Evolutionary conservation across 2,329 filamentous ascomycete species (phyloP).

Genomic region (Coleophoma cylindrospora): DNA sequence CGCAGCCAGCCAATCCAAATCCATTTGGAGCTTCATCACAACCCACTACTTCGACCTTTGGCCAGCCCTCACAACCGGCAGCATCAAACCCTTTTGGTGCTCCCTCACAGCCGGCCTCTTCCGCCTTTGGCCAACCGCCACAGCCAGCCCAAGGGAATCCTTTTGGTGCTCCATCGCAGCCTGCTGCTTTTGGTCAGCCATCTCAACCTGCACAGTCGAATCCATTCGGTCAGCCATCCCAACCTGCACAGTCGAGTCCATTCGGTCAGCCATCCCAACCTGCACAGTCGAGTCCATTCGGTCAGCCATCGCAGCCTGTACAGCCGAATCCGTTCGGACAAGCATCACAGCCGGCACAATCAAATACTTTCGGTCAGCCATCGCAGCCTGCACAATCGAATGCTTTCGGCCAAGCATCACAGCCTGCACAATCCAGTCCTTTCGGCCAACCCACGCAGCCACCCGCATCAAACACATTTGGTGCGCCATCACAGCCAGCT

Average conservation of each 20-base stretch:
- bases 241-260: constrained; percentile 12
- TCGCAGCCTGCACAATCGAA: constrained; percentile 10
- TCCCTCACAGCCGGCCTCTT: constrained; percentile 22
- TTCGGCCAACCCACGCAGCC: constrained; percentile 4
- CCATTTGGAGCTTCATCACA: constrained; percentile 23
- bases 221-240: constrained; percentile 25
- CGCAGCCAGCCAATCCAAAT: constrained; percentile 8
- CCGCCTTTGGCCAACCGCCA: constrained; percentile 38
- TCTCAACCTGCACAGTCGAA: constrained; percentile 14
- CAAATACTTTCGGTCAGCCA: constrained; percentile 21
- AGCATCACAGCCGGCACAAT: constrained; percentile 3
- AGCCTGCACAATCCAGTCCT: constrained; percentile 4
- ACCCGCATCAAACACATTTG: constrained; percentile 2
- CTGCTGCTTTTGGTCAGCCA: constrained; percentile 13
- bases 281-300: constrained; percentile 25
- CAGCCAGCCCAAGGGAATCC: constrained; percentile 6
- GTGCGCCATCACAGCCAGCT: background rate
- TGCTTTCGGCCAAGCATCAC: constrained; percentile 7
- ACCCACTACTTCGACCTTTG: constrained; percentile 33
- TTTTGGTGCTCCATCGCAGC: constrained; percentile 22
- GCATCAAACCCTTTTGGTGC: constrained; percentile 11
- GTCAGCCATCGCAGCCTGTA: constrained; percentile 10
- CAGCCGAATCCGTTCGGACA: constrained; percentile 26
- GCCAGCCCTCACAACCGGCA: constrained; percentile 28
- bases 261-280: constrained; percentile 23